phyloP scores from a whole-genome alignment of 805 yeast genomes.

The Spathaspora boniae region DNA sequence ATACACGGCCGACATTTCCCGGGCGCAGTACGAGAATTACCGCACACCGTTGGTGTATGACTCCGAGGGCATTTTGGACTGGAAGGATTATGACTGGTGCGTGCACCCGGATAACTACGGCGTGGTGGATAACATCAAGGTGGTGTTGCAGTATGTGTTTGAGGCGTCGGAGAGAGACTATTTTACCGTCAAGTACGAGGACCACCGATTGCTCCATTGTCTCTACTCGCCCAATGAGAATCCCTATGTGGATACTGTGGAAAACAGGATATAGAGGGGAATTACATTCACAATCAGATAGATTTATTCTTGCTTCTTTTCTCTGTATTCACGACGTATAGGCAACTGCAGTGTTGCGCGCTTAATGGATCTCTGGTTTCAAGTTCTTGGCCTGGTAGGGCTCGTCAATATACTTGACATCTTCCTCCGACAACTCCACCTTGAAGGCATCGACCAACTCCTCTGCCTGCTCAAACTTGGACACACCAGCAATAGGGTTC shows the following conservation, averaged over 20 bases:
- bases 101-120: conserved; percentile 34
- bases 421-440: conserved; percentile 10
- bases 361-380: too few species aligned
- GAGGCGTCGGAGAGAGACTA: conserved; percentile 19
- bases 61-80: conserved; percentile 42
- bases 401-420: conserved; percentile 32
- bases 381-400: too few species aligned
- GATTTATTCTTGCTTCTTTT: too few species aligned
- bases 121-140: conserved; percentile 36
- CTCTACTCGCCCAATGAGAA: conserved; percentile 11
- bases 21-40: conserved; percentile 20
- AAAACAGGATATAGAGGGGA: too few species aligned
- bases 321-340: too few species aligned
- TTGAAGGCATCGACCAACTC: not conserved
- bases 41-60: conserved; percentile 26
- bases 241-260: too few species aligned
- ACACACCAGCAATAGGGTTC: not conserved
- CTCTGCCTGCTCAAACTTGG: conserved; percentile 8
- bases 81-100: conserved; percentile 38
- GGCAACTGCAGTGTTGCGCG: too few species aligned
- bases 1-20: conserved; percentile 34
- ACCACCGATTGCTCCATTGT: conserved; percentile 12
- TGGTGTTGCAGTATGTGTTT: conserved; percentile 20
- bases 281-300: too few species aligned
- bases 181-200: conserved; percentile 24